phyloP scores from a whole-genome alignment of 2,329 filamentous ascomycete genomes.

The Ceratocystis eucalypticola region DNA sequence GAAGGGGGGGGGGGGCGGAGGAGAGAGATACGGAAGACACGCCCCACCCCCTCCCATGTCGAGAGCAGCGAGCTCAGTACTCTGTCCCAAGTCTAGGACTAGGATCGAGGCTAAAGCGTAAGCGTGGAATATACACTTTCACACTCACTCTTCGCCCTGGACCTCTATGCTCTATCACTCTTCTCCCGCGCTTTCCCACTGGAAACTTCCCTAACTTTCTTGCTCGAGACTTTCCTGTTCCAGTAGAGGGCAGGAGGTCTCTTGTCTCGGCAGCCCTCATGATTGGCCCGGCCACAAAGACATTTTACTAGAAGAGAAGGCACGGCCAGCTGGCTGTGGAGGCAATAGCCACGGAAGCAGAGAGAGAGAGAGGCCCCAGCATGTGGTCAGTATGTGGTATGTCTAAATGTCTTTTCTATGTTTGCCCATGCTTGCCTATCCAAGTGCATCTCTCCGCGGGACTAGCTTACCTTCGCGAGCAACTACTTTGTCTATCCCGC shows the following conservation, averaged over 20 bases:
- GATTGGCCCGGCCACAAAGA: constrained; percentile 4
- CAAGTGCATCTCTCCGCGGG: too few species aligned
- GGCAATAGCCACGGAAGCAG: not conserved
- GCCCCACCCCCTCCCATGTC: not conserved
- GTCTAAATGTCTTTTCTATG: too few species aligned
- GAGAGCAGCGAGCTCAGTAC: not conserved
- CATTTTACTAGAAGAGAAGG: not conserved
- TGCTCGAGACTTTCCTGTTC: not conserved
- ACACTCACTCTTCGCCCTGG: not conserved
- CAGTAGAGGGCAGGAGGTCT: not conserved
- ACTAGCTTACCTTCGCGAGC: too few species aligned
- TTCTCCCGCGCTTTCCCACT: not conserved
- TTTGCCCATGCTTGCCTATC: too few species aligned
- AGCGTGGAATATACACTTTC: not conserved
- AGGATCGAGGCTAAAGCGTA: not conserved
- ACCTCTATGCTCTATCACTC: not conserved
- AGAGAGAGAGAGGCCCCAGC: too few species aligned
- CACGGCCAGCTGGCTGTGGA: not conserved
- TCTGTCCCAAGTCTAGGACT: not conserved
- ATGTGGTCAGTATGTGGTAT: too few species aligned
- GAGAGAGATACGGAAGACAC: not conserved
- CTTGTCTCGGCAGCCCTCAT: constrained; percentile 2
- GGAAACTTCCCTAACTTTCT: not conserved
- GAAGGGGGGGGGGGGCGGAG: not conserved
- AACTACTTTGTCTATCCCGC: too few species aligned